phyloP scores from a whole-genome alignment of 2,329 filamentous ascomycete genomes.

The Dactylellina haptotyla region DNA sequence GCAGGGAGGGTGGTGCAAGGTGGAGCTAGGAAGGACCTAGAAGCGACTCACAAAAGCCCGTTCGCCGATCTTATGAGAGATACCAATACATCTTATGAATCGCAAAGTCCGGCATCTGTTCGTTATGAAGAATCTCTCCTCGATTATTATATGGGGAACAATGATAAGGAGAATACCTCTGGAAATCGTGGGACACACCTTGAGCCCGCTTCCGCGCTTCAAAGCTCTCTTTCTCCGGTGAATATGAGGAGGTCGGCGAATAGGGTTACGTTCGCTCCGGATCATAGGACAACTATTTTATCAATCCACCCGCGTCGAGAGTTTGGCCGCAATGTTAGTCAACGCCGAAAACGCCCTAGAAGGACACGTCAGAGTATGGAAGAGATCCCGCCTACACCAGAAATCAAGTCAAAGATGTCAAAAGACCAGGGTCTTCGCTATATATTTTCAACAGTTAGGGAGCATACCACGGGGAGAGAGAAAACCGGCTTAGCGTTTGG shows the following conservation, averaged over 20 bases:
- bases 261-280: constrained; percentile 29
- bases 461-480: constrained; percentile 67
- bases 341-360: constrained; percentile 31
- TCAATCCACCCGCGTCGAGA: constrained; percentile 3
- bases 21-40: constrained; percentile 71
- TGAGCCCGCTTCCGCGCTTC: constrained; percentile 4
- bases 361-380: constrained; percentile 50
- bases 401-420: constrained; percentile 31
- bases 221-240: constrained; percentile 12
- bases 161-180: constrained; percentile 31
- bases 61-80: constrained; percentile 64
- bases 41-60: constrained; percentile 62
- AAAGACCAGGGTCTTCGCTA: constrained; percentile 62
- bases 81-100: constrained; percentile 13
- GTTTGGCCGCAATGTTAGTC: constrained; percentile 10
- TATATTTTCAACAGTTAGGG: constrained; percentile 78
- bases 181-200: constrained; percentile 15
- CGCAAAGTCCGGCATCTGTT: background rate
- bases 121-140: constrained; percentile 36
- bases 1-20: constrained; percentile 74
- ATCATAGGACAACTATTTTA: background rate
- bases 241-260: constrained; percentile 34
- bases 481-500: constrained; percentile 70
- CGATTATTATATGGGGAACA: constrained; percentile 41
- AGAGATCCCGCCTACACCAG: constrained; percentile 36